phyloP scores from a whole-genome alignment of 1,284 basidiomycete genomes.

The Cryptococcus sp. region DNA sequence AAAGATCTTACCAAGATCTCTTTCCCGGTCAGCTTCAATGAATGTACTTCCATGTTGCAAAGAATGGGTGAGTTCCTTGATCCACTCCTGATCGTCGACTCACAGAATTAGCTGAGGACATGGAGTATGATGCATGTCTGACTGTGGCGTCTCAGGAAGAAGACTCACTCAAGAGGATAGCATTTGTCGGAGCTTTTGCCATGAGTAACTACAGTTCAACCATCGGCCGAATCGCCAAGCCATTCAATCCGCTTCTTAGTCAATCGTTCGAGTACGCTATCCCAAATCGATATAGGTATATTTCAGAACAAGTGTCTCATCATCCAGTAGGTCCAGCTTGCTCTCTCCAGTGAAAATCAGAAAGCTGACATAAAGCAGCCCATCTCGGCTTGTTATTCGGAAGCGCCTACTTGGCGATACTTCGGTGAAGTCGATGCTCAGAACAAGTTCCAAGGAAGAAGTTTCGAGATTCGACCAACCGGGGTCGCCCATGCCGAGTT shows the following conservation, averaged over 20 bases:
- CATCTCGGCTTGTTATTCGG: conserved; percentile 94
- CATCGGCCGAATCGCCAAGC: conserved; percentile 90
- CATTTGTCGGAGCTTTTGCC: conserved; percentile 92
- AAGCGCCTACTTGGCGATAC: conserved; percentile 84
- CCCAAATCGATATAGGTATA: conserved; percentile 84
- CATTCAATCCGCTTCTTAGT: conserved; percentile 67
- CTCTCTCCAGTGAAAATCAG: not conserved
- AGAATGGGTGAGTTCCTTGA: conserved; percentile 49
- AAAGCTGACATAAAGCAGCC: conserved; percentile 49
- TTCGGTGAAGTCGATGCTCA: conserved; percentile 77
- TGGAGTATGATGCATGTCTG: conserved; percentile 91
- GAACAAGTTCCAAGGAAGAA: conserved; percentile 92
- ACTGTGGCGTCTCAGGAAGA: conserved; percentile 67
- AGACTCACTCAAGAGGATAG: conserved; percentile 77
- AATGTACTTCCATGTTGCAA: conserved; percentile 91
- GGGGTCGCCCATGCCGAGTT: conserved; percentile 88
- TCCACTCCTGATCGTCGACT: conserved; percentile 1
- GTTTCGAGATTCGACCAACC: conserved; percentile 93
- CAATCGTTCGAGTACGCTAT: conserved; percentile 95
- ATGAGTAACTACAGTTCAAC: conserved; percentile 98
- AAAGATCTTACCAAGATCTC: conserved; percentile 92
- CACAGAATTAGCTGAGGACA: conserved; percentile 65
- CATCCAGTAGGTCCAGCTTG: conserved; percentile 57
- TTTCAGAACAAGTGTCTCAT: conserved; percentile 93
- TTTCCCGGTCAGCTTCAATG: conserved; percentile 95